Conservation (phyloP, 1,139 yeast genomes). For the Blastobotrys persicus region DNA sequence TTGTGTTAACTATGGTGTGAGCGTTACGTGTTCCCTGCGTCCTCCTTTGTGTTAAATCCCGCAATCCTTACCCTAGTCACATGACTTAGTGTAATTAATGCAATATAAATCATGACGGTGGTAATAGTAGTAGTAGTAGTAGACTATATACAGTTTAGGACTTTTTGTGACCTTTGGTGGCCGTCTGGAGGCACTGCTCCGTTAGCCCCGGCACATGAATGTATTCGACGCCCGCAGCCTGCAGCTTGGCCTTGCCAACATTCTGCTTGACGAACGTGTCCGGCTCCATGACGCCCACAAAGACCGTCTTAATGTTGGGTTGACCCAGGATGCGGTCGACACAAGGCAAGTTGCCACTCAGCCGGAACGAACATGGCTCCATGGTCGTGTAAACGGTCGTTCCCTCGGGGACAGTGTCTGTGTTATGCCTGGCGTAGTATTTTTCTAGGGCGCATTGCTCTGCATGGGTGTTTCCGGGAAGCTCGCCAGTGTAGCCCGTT, state of each 20-base stretch:
- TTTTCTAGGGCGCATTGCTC: slow-evolving; percentile 93
- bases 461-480: slow-evolving; percentile 96
- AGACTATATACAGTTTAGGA: background rate
- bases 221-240: slow-evolving; percentile 61
- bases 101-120: too few relatives aligned
- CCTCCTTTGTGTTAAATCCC: too few relatives aligned
- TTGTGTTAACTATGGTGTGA: too few relatives aligned
- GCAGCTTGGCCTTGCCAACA: slow-evolving; percentile 56
- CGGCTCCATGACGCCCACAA: slow-evolving; percentile 93
- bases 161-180: slow-evolving; percentile 64
- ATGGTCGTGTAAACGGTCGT: slow-evolving; percentile 88
- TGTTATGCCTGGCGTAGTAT: slow-evolving; percentile 47
- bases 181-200: slow-evolving; percentile 66
- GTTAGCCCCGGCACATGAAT: slow-evolving; percentile 83
- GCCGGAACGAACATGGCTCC: slow-evolving; percentile 93
- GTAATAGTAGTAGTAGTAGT: too few relatives aligned
- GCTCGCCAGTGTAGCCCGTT: slow-evolving; percentile 86
- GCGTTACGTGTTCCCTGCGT: too few relatives aligned
- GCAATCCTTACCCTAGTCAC: too few relatives aligned
- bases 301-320: slow-evolving; percentile 63
- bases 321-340: slow-evolving; percentile 67
- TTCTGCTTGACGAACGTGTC: slow-evolving; percentile 81
- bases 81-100: too few relatives aligned
- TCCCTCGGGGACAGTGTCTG: slow-evolving; percentile 58
- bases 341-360: slow-evolving; percentile 91